phyloP scores from a whole-genome alignment of 2,329 filamentous ascomycete species.

The Penicillium frequentans region DNA sequence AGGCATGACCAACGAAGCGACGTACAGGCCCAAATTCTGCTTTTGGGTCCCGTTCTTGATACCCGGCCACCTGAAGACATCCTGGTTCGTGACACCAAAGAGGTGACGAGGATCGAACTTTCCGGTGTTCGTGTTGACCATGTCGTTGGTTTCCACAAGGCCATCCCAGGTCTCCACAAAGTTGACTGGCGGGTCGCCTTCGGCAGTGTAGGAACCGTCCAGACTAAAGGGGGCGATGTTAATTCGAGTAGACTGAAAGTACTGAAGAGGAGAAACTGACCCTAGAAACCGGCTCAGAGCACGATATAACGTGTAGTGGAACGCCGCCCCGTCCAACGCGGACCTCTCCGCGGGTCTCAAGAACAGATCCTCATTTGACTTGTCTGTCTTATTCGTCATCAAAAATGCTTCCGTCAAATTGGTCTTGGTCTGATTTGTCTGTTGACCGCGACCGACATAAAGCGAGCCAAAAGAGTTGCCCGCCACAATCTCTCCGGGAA shows the following conservation, averaged over 20 bases:
- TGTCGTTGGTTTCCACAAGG: conserved; percentile 58
- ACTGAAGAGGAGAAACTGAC: background rate
- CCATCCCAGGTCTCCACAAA: conserved; percentile 57
- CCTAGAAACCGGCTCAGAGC: conserved; percentile 61
- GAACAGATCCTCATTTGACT: background rate
- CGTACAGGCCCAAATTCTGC: conserved; percentile 57
- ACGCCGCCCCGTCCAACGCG: conserved; percentile 61
- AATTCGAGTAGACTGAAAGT: background rate
- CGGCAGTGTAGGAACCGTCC: conserved; percentile 56
- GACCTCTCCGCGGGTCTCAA: background rate
- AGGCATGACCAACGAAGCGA: conserved; percentile 60
- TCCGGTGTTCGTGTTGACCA: conserved; percentile 61
- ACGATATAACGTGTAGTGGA: conserved; percentile 65
- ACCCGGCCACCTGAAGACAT: conserved; percentile 65
- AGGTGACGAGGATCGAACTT: conserved; percentile 64
- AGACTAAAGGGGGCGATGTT: conserved; percentile 26
- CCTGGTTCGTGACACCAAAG: conserved; percentile 65
- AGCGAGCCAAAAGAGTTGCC: conserved; percentile 62
- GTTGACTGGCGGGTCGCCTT: conserved; percentile 55
- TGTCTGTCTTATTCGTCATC: conserved; percentile 44
- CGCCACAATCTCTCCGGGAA: conserved; percentile 64
- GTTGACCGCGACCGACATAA: conserved; percentile 61
- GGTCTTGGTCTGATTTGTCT: conserved; percentile 52
- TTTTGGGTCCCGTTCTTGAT: conserved; percentile 57
- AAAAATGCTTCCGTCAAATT: conserved; percentile 48